Percentiles rank a stretch among this genome's conserved stretches.
Evolutionary conservation across 805 yeast genomes (phyloP).

Genomic region (Candida sithepensis): DNA sequence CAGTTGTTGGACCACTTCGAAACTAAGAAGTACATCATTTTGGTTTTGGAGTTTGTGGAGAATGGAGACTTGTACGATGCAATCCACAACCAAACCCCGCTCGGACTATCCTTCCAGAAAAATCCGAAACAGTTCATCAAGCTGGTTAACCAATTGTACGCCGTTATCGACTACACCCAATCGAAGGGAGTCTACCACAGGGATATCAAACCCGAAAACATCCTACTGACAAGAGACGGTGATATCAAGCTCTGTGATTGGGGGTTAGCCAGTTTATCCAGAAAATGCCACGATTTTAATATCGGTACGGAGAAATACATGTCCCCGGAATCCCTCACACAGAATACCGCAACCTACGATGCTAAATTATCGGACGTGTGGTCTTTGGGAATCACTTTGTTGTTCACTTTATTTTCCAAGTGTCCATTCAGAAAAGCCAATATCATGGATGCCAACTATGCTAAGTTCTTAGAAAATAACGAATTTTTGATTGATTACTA

Average conservation of each 20-base stretch:
- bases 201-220: constrained; percentile 73
- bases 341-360: constrained; percentile 31
- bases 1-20: constrained; percentile 56
- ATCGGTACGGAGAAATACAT: constrained; percentile 60
- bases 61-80: constrained; percentile 68
- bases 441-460: constrained; percentile 40
- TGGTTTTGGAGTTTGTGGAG: constrained; percentile 65
- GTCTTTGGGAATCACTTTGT: constrained; percentile 50
- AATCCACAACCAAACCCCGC: constrained; percentile 30
- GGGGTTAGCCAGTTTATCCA: constrained; percentile 55
- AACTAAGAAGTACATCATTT: constrained; percentile 44
- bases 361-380: constrained; percentile 48
- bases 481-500: constrained; percentile 47
- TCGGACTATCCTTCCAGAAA: constrained; percentile 25
- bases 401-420: constrained; percentile 48
- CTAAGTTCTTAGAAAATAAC: constrained; percentile 38
- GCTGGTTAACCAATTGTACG: constrained; percentile 45
- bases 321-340: constrained; percentile 47
- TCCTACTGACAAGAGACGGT: constrained; percentile 49
- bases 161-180: constrained; percentile 55
- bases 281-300: constrained; percentile 31
- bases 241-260: constrained; percentile 66
- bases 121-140: constrained; percentile 21
- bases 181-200: constrained; percentile 60
- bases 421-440: constrained; percentile 46